These are phyloP conservation scores for Penicillium nordicum DNA, from an alignment of 2,329 filamentous ascomycete genomes.

Conservation along the genomic window DNA sequence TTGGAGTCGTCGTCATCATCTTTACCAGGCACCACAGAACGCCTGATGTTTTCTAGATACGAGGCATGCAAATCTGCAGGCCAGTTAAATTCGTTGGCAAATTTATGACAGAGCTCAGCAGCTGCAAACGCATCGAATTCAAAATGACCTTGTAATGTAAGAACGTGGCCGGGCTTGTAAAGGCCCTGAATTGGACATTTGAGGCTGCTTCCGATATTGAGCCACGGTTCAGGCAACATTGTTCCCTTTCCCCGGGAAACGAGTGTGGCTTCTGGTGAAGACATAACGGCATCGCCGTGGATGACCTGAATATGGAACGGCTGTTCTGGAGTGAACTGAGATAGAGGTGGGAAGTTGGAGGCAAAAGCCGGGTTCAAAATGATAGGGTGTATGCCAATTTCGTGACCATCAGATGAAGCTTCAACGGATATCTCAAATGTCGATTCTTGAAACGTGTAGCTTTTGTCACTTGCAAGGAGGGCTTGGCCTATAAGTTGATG, in stretches of 20 bases:
- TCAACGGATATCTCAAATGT: conserved; percentile 18
- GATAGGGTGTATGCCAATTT: conserved; percentile 26
- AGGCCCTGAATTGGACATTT: conserved; percentile 24
- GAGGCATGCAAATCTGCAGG: conserved; percentile 2
- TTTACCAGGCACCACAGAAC: not conserved
- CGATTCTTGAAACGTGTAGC: not conserved
- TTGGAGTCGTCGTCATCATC: conserved; percentile 27
- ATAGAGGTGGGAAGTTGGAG: conserved; percentile 1
- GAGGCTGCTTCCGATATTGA: conserved; percentile 21
- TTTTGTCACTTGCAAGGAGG: conserved; percentile 12
- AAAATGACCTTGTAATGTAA: conserved; percentile 28
- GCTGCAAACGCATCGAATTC: conserved; percentile 26
- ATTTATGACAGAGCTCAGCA: conserved; percentile 20
- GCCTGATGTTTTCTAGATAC: conserved; percentile 19
- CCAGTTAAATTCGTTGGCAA: conserved; percentile 20
- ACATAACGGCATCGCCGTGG: conserved; percentile 29
- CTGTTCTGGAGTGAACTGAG: not conserved
- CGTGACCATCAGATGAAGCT: conserved; percentile 20
- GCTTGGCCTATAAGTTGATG: conserved; percentile 28
- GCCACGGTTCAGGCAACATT: conserved; percentile 17
- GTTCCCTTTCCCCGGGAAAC: not conserved
- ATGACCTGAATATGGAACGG: conserved; percentile 28
- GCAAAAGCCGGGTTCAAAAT: conserved; percentile 16
- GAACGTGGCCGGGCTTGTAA: conserved; percentile 19
- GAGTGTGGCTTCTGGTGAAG: not conserved